These are phyloP conservation scores for Pleoardoris graminearum DNA, from an alignment of 2,329 filamentous ascomycete species.

Conservation along the genomic window DNA sequence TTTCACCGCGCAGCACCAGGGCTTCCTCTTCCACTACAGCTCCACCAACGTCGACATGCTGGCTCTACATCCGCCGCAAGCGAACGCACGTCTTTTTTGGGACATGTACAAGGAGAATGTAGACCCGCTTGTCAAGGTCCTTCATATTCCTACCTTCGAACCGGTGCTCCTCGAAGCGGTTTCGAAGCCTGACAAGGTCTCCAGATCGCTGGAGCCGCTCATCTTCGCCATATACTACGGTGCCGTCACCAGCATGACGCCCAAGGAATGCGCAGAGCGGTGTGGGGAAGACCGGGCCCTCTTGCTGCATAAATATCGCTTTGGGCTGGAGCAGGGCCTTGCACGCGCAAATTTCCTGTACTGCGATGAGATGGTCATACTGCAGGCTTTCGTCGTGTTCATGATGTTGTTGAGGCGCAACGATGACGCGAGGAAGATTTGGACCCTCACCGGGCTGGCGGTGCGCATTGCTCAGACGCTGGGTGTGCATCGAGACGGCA, in stretches of 20 bases:
- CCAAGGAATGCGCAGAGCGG: conserved; percentile 51
- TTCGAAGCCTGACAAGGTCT: conserved; percentile 61
- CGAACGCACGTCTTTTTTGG: conserved; percentile 70
- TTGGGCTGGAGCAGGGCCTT: conserved; percentile 65
- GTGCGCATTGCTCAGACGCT: conserved; percentile 63
- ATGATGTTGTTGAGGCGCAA: conserved; percentile 60
- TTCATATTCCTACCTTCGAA: conserved; percentile 70
- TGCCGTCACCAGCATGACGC: conserved; percentile 56
- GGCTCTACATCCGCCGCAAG: conserved; percentile 66
- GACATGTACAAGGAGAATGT: conserved; percentile 73
- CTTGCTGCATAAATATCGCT: conserved; percentile 61
- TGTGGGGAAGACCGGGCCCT: conserved; percentile 58
- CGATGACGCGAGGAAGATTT: conserved; percentile 56
- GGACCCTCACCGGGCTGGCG: conserved; percentile 62
- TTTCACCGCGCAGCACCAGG: conserved; percentile 61
- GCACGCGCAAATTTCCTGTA: conserved; percentile 65
- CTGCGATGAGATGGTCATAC: conserved; percentile 63
- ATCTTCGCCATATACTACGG: conserved; percentile 66
- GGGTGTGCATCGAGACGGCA: conserved; percentile 63
- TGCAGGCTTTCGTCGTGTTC: conserved; percentile 66
- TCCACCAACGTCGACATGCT: conserved; percentile 70
- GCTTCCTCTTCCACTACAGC: conserved; percentile 73
- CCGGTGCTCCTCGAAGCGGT: conserved; percentile 64
- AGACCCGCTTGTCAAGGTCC: conserved; percentile 70
- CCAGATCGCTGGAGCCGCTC: conserved; percentile 61